Evolutionary conservation across 108 stramenopile genomes (phyloP).

Genomic region (Pelagomonas calceolata): DNA sequence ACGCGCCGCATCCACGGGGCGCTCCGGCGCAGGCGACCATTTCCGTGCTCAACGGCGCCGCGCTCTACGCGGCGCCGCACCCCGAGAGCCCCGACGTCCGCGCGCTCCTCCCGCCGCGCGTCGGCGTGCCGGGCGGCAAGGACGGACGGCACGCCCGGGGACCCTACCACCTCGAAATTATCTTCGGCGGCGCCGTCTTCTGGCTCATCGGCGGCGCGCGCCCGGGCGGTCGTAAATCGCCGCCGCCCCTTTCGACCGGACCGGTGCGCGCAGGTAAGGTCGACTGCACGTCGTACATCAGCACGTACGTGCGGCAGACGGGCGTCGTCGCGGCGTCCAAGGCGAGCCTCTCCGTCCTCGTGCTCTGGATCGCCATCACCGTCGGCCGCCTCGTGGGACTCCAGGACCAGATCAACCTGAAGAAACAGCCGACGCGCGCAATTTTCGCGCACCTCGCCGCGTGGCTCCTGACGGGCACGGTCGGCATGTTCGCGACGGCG

Average conservation of each 20-base stretch:
- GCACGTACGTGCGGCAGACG: constrained; percentile 25
- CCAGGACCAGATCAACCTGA: constrained; percentile 29
- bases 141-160: not conserved
- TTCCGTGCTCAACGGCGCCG: not conserved
- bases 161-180: constrained; percentile 23
- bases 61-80: not conserved
- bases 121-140: not conserved
- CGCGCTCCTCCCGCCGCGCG: not conserved
- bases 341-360: constrained; percentile 20
- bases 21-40: no score
- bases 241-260: no score
- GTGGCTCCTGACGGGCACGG: constrained; percentile 17
- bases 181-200: constrained; percentile 31
- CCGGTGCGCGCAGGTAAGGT: no score
- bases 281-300: constrained; percentile 27
- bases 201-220: constrained; percentile 33
- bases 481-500: constrained; percentile 4
- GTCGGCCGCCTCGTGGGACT: constrained; percentile 26
- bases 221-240: no score
- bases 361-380: constrained; percentile 31
- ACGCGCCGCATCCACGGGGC: no score
- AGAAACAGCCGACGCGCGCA: constrained; percentile 5
- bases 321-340: constrained; percentile 13
- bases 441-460: constrained; percentile 20
- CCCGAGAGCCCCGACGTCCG: not conserved